Evolutionary conservation across 129 eudicot genomes (phyloP).

Genomic region (Flaveria sonorensis): DNA sequence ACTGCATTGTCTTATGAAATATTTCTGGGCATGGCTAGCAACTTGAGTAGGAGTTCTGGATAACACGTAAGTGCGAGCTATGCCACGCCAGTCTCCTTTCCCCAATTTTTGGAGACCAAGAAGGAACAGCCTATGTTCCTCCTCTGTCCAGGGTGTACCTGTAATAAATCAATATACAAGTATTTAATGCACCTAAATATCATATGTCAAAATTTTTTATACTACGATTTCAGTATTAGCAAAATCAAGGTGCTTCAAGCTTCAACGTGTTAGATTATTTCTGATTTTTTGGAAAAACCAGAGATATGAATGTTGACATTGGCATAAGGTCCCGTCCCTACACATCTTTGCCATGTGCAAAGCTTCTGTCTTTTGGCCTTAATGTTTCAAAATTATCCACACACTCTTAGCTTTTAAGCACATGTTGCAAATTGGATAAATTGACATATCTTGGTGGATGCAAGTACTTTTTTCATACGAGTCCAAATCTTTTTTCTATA

Average conservation of each 20-base stretch:
- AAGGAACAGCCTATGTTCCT: slow-evolving; percentile 81
- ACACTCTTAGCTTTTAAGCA: slow-evolving; percentile 5
- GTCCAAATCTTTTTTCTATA: not conserved
- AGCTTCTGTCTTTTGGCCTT: not conserved
- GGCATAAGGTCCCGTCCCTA: slow-evolving; percentile 3
- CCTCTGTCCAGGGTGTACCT: slow-evolving; percentile 95
- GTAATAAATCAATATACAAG: slow-evolving; percentile 6
- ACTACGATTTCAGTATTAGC: slow-evolving; percentile 10
- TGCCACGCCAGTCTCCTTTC: slow-evolving; percentile 94
- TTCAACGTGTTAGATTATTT: slow-evolving; percentile 1
- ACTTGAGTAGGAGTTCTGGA: slow-evolving; percentile 92
- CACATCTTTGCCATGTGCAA: not conserved
- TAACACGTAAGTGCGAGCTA: slow-evolving; percentile 64
- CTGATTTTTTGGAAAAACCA: not conserved
- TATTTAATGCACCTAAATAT: not conserved
- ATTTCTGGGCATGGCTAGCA: slow-evolving; percentile 95
- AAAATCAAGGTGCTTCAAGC: slow-evolving; percentile 2
- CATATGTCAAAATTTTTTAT: not conserved
- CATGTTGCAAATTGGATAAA: not conserved
- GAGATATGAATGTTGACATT: slow-evolving; percentile 3
- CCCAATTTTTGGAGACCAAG: slow-evolving; percentile 84
- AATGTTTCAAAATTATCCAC: not conserved
- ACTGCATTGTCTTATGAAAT: slow-evolving; percentile 72
- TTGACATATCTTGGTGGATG: not conserved
- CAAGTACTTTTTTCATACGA: not conserved